Conservation (phyloP, 257 asterid genomes). For the Vinca minor region DNA sequence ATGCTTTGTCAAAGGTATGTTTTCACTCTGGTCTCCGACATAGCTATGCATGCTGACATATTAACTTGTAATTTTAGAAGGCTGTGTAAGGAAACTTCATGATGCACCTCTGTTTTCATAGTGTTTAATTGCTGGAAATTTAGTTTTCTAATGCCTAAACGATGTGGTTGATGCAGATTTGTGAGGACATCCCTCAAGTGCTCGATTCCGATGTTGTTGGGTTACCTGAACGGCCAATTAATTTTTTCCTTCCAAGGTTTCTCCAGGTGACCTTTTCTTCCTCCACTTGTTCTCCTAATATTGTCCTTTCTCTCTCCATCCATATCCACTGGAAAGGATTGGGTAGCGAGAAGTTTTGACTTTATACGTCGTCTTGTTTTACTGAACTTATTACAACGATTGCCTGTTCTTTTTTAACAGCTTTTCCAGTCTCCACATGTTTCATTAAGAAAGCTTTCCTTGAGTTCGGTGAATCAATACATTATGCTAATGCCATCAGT, state of each 20-base stretch:
- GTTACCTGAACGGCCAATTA: slow-evolving; percentile 74
- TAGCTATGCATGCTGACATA: neutral
- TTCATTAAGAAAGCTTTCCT: slow-evolving; percentile 66
- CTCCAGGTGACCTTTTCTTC: slow-evolving; percentile 48
- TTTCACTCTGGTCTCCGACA: neutral
- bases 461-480: slow-evolving; percentile 87
- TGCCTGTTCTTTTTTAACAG: slow-evolving; percentile 35
- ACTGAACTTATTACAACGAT: neutral
- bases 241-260: slow-evolving; percentile 78
- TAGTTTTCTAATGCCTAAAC: neutral
- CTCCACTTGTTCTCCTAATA: neutral
- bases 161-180: slow-evolving; percentile 33
- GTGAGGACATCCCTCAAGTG: slow-evolving; percentile 77
- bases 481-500: slow-evolving; percentile 94
- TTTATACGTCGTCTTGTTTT: neutral
- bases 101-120: neutral
- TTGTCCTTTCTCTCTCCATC: neutral
- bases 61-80: neutral
- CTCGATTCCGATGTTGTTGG: slow-evolving; percentile 80
- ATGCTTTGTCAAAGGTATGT: slow-evolving; percentile 91
- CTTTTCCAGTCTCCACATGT: slow-evolving; percentile 82
- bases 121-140: neutral
- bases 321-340: neutral
- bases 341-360: neutral
- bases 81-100: no score